Evolutionary conservation across 1,139 yeast species (phyloP), one percentile per base, ranked within the genome.

Genomic region (Pichia sp.): DNA sequence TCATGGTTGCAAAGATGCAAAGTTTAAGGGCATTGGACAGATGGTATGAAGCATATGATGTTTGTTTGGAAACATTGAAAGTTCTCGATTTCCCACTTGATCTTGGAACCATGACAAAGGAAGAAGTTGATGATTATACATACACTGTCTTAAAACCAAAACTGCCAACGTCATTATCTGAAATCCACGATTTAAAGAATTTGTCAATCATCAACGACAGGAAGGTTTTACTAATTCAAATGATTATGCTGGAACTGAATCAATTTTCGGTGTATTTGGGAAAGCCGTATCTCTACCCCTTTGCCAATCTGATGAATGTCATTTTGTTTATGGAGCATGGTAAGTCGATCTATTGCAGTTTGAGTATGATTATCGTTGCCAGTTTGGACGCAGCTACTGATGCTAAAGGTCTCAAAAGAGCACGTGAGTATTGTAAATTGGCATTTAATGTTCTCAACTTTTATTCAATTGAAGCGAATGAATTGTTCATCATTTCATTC

Each of bases 81-180:
- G 56, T 57, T 9, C 55, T 72, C 24, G 71, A 68, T 1, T 55
- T 73, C 21, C 66, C 65, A 14, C 53, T 61, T 5, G 42, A 42
- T 15, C 64, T 67, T 33, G 53, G 56, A 14, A 55, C 53, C 12
- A 33, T 46, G 44, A 18, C 40, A n/a, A 39, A 62, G 64, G 44
- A 53, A 51, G 19, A 52, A 48, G 14, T 60, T 65, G 34, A 14
- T 12, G 20, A 36, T 3, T 35, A 38, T 12, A 57, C 62, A 14
- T 57, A 59, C 1, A 27, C 34, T 4, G 60, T 57, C 22, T 56
- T 71, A 32, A 51, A 58, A 18, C 62, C 63, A 8, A 64, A 66
- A 42, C 61, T 75, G 6, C 80, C 81, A 0, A 55, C 70, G 4
- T 69, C 79, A 1, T 64, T 72, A 2, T 60, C 68, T 2, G 81